Base-by-base conservation (phyloP, 2,329 filamentous ascomycete species). In the Aspergillus alliaceus region DNA sequence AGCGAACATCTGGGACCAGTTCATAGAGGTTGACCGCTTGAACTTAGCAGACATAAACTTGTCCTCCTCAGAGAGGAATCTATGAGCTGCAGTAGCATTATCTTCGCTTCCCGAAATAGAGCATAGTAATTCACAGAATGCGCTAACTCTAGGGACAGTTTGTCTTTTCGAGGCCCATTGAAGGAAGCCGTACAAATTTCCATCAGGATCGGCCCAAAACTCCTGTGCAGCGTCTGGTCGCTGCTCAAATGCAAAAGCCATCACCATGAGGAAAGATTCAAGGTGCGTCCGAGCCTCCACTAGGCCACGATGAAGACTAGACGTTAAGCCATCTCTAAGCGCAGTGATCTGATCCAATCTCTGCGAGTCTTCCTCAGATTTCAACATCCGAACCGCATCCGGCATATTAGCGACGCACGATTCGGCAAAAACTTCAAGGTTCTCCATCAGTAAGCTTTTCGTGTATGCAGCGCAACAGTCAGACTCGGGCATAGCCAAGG, bases 121-220 rank as follows among this genome's bases (percentile, higher is more conserved):
- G 68, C 92, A 90, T 15, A 99, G 80, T 87, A 99, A 93, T 71
- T 98, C 93, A 73, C 95, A 99, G 66, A 98, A 99, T 12, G 93
- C 93, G 59, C 91, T 95, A 58, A 96, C 93, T 24, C 96, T 84
- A n/a, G 95, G 95, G 0, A 96, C 97, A 0, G 96, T 96, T 59
- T 96, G 92, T 66, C 95, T 84, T 65, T 91, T 89, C 3, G 95
- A 96, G n/a, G 93, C 90, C 95, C 95, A 99, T 62, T 96, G 90
- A 71, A 99, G 83, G 71, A 99, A 99, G 0, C 95, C 95, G 61
- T 93, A 90, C 31, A 99, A 80, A 65, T 97, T 96, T 69, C 92
- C 92, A 67, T 99, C 95, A 2, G 90, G 87, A 69, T 97, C 93
- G 31, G 85, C 84, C 95, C 95, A 99, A 65, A 98, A 98, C 46